Base-by-base conservation (phyloP, 2,329 filamentous ascomycete genomes). In the Pseudogymnoascus sp. region DNA sequence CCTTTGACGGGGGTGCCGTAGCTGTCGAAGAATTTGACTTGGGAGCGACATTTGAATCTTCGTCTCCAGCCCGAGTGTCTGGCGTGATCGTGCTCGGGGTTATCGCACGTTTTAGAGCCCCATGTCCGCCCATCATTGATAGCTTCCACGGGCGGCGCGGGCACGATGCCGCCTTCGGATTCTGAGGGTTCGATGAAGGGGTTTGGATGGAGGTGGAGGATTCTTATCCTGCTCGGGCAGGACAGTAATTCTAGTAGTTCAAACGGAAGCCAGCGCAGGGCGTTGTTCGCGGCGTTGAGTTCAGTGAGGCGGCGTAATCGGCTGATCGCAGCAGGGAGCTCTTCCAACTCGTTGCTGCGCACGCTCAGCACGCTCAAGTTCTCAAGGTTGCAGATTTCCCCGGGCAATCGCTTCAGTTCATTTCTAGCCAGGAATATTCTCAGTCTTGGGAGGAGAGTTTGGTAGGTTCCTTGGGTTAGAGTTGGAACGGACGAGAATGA, bases 211-310 rank as follows among this genome's bases (percentile, higher is more conserved):
- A 86, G 66, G 26, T 75, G 76, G n/a, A 89, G 72, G 4, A 77
- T 76, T 10, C 72, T 70, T n/a, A 88, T 74, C 17, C 76, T 78
- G 50, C 75, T 71, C 0, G 73, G 69, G 8, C 72, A 68, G 33
- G 74, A 72, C 17, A 88, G 71, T 1, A 89, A 75, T 24, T 80
- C 72, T 0, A 89, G 75, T 0, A 90, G 74, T 68, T 89, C 86
- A 61, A 77, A 81, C 0, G 88, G 88, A 1, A 91, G 76, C 63
- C 76, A 81, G 5, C 76, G 77, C 9, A 91, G 74, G 4, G 74
- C 72, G 64, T 90, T 90, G 60, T 86, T 81, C 0, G 85, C 82
- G 7, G 91, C 67, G 66, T 89, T 90, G 39, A 91, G 79, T 59
- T 84, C 79, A 59, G 76, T 74, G 3, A 91, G 77, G 62, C 84